phyloP scores from a whole-genome alignment of 306 rosid genomes.

The Lithocarpus polystachyus region DNA sequence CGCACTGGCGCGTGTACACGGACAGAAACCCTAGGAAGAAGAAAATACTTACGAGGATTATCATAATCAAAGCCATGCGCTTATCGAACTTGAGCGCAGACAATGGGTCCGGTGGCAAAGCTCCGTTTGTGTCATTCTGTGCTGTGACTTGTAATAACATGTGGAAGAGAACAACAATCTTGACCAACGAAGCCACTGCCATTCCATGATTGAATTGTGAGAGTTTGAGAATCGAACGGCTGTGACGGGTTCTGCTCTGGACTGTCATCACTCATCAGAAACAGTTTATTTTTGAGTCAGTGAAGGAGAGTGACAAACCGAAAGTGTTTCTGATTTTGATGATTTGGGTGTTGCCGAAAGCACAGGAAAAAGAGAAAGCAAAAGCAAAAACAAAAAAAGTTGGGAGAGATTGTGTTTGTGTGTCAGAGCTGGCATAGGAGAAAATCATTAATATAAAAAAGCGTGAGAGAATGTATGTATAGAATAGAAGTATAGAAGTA shows the following conservation, averaged over 20 bases:
- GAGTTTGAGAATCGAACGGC: not conserved
- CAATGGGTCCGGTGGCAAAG: not conserved
- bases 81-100: conserved; percentile 32
- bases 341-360: conserved; percentile 2
- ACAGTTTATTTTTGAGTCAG: not conserved
- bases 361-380: not conserved
- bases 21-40: conserved; percentile 69
- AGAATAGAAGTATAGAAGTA: no score
- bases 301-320: no score
- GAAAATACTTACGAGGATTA: conserved; percentile 48
- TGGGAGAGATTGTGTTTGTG: not conserved
- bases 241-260: not conserved
- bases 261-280: conserved; percentile 31
- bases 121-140: conserved; percentile 20
- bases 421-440: not conserved
- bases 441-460: not conserved
- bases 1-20: conserved; percentile 82
- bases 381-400: not conserved
- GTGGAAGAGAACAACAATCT: not conserved
- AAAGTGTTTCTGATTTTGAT: not conserved
- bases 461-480: not conserved
- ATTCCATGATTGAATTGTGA: conserved; percentile 14
- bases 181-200: not conserved
- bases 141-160: conserved; percentile 25
- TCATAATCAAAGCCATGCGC: conserved; percentile 57